Percentiles rank a stretch among this genome's conserved stretches.
These are phyloP conservation scores for Rasamsonia emersonii DNA, from an alignment of 2,329 filamentous ascomycete species.

Conservation along the genomic window DNA sequence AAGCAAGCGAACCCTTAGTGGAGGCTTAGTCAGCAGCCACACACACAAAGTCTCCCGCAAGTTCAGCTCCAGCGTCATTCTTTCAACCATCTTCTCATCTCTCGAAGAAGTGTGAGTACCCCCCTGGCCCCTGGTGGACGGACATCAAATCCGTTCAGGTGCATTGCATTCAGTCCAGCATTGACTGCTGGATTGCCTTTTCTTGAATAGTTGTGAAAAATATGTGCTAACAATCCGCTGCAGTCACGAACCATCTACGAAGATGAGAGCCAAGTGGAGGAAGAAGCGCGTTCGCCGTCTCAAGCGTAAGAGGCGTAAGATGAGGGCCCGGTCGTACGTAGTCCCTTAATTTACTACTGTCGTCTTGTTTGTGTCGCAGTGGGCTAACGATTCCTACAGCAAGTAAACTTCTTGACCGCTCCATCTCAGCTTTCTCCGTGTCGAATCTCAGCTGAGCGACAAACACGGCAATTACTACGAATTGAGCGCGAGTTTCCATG, in stretches of 20 bases:
- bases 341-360: not conserved
- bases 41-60: slow-evolving; percentile 31
- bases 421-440: slow-evolving; percentile 42
- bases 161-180: not conserved
- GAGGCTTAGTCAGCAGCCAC: slow-evolving; percentile 32
- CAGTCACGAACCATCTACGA: slow-evolving; percentile 31
- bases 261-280: slow-evolving; percentile 97
- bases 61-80: slow-evolving; percentile 24
- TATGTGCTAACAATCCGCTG: slow-evolving; percentile 9
- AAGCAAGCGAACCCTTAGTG: slow-evolving; percentile 24
- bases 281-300: slow-evolving; percentile 99
- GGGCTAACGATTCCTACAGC: slow-evolving; percentile 32
- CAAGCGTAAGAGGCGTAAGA: slow-evolving; percentile 99
- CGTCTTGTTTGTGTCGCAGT: not conserved
- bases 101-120: slow-evolving; percentile 36
- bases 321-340: slow-evolving; percentile 88
- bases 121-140: slow-evolving; percentile 1
- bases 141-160: not conserved
- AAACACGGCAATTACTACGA: slow-evolving; percentile 25
- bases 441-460: slow-evolving; percentile 29
- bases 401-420: slow-evolving; percentile 58
- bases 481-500: slow-evolving; percentile 10
- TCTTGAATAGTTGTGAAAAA: not conserved
- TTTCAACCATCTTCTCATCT: slow-evolving; percentile 38
- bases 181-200: not conserved